These are phyloP conservation scores for Puccinellia tenuiflora DNA, from an alignment of 176 grass and related monocot genomes.

Conservation along the genomic window DNA sequence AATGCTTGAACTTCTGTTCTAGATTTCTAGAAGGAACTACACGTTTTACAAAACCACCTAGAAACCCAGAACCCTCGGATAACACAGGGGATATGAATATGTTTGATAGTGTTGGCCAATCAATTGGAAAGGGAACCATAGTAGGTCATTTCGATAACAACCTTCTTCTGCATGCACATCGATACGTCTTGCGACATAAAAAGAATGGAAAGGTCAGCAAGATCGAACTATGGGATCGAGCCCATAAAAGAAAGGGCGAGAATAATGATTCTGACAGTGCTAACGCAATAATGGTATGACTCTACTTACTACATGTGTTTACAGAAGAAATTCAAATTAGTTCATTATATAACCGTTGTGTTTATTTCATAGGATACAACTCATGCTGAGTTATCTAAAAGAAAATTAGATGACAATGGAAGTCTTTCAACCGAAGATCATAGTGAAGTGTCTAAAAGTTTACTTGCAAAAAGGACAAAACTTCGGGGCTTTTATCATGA, in stretches of 20 bases:
- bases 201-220: not conserved
- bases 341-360: not conserved
- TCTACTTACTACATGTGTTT: not conserved
- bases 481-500: not conserved
- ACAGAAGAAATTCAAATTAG: not conserved
- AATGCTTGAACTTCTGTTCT: slow-evolving; percentile 23
- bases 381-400: not conserved
- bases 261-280: not conserved
- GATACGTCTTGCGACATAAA: not conserved
- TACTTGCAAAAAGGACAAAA: not conserved
- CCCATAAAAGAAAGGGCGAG: not conserved
- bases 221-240: not conserved
- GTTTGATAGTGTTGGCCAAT: not conserved
- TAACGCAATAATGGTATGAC: not conserved
- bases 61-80: not conserved
- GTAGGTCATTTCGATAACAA: not conserved
- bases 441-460: not conserved
- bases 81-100: not conserved
- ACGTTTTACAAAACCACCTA: not conserved
- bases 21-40: slow-evolving; percentile 7
- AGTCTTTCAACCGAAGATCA: not conserved
- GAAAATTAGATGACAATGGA: not conserved
- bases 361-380: not conserved
- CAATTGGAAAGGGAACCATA: not conserved
- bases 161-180: not conserved